Conservation (phyloP, 345 rosid genomes). For the Camelina hispida region DNA sequence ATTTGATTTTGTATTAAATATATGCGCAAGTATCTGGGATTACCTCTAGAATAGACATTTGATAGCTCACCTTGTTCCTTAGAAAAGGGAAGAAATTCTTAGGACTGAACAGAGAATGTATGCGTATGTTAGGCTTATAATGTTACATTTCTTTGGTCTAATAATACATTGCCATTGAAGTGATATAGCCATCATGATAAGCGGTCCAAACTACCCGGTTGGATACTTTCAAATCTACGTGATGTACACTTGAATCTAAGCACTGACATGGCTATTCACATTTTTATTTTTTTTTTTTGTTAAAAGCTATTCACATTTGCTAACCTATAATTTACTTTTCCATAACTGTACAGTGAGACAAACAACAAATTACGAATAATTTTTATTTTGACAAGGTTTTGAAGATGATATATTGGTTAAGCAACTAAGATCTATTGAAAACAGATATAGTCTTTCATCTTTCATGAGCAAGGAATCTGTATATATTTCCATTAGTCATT, state of each 20-base stretch:
- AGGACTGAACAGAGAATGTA: slow-evolving; percentile 2
- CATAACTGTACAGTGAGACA: background rate
- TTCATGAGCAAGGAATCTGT: background rate
- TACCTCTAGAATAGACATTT: background rate
- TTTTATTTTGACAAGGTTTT: background rate
- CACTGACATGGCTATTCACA: slow-evolving; percentile 95
- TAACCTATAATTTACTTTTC: background rate
- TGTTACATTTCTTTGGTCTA: slow-evolving; percentile 10
- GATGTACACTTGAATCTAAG: slow-evolving; percentile 93
- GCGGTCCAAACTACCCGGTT: slow-evolving; percentile 90
- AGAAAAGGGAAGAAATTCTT: background rate
- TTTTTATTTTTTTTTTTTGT: no score
- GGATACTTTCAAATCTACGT: slow-evolving; percentile 89
- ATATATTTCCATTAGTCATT: background rate
- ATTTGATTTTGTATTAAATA: no score
- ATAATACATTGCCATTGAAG: no score
- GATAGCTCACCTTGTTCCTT: background rate
- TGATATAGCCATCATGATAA: slow-evolving; percentile 97
- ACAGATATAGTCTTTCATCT: background rate
- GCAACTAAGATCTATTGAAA: background rate
- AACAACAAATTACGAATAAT: background rate
- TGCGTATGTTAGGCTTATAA: slow-evolving; percentile 12
- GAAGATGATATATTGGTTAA: background rate
- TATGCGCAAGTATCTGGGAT: background rate
- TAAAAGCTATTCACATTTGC: slow-evolving; percentile 86